Base-by-base conservation (phyloP, 192 early-diverging fungal species). In the Backusella australiensis region DNA sequence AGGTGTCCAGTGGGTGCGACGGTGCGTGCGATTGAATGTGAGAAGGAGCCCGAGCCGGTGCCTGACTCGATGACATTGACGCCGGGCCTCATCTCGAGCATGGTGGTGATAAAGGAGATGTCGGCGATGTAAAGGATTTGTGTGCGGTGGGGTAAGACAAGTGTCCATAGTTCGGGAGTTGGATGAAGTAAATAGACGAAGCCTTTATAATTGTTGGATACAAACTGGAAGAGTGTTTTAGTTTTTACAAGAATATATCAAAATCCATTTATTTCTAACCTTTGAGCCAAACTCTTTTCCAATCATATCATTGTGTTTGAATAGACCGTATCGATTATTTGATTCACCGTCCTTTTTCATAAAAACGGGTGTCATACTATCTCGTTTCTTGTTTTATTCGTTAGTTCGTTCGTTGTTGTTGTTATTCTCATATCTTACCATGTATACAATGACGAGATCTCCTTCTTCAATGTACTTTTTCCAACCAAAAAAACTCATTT, bases 11-110 rank as follows among this genome's bases (percentile, higher is more conserved):
- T 88, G 2, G 96, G 96, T 4, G 92, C 94, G 53, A 98, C 87
- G 0, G 94, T 95, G 17, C 96, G 88, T 0, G 92, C 94, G 66
- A 98, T 91, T 11, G 96, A 95, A 79, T 99, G 97, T 17, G 97
- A 97, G 73, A 99, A 98, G 11, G 97, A 99, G n/a, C 96, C 97
- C 42, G 92, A 94, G 26, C 97, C 97, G 6, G 97, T 99, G 36
- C 93, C 91, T 6, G 92, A 91, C 82, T 99, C 97, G 66, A 98
- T 89, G 75, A 98, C 90, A 12, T 89, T 81, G 69, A 88, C 88
- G 19, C 97, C 96, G 5, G 96, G 96, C 72, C 86, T 90, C 73
- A 98, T 83, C 67, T 97, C 93, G 69, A 99, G 89, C 70, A 90
- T 87, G 38, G 88, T 79, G 15, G 91, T 91, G 26, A 99, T 92